Base-by-base conservation (phyloP, 2,329 filamentous ascomycete genomes). In the Neoascochyta sp. region DNA sequence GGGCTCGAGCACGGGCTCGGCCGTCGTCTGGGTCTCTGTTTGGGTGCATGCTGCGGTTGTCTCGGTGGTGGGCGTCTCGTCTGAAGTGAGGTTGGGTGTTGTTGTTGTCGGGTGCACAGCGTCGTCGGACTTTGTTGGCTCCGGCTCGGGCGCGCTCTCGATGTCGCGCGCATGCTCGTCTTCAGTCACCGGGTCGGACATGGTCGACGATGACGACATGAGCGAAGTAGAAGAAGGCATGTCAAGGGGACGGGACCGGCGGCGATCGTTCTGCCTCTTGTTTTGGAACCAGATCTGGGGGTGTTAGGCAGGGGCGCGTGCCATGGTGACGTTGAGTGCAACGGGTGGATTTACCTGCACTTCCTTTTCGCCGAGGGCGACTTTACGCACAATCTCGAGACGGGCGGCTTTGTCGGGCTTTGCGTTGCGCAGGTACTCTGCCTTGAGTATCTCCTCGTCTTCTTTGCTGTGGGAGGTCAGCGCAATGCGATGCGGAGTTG, bases 231-330 rank as follows among this genome's bases (percentile, higher is more conserved):
- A 50, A 5, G 58, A 60, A 14, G 59, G 53, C 13, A 46, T 40
- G 13, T 62, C 55, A 20, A 94, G 73, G 25, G 89, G 88, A 48
- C 86, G 83, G 32, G 86, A 87, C 68, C 90, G 93, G 47, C 90
- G 79, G 50, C 90, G 78, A 61, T 93, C 86, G 64, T 93, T 95
- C 63, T 96, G 90, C 16, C 41, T 32, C 31, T 41, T 37, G 25
- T 95, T 95, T 57, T 95, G 90, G 66, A 95, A 95, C 90, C 90
- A 96, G 51, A 95, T 95, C 90, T 95, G 47, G 23, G 24, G 20
- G 36, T 23, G 34, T 65, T 54, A 63, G 52, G 47, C 46, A 47
- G 39, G 36, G 41, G 33, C 43, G 43, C 57, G 43, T 43, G 27
- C 39, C 37, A 42, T 41, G 36, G 48, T 51, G 51, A 57, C 52